These are phyloP conservation scores for Umbilicaria muhlenbergii DNA, from an alignment of 495 filamentous ascomycete genomes.

Conservation along the genomic window DNA sequence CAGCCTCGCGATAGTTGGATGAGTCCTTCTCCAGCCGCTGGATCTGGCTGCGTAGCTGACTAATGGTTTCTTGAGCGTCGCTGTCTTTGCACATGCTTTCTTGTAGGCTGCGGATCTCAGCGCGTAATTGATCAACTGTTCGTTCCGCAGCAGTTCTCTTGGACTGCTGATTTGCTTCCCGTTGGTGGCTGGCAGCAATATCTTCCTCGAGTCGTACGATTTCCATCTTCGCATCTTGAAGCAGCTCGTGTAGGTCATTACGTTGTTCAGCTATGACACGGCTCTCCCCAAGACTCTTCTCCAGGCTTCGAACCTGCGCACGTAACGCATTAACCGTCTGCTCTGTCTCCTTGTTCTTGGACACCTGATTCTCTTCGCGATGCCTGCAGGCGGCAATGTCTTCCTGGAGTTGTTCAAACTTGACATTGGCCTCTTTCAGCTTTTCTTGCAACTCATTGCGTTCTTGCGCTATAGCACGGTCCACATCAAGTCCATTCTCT, in stretches of 20 bases:
- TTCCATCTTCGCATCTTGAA: conserved; percentile 39
- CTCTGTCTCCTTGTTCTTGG: conserved; percentile 14
- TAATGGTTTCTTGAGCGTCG: conserved; percentile 5
- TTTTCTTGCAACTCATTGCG: conserved; percentile 15
- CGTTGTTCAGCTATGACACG: conserved; percentile 40
- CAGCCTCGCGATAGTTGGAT: too few relatives aligned
- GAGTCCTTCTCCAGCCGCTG: conserved; percentile 6
- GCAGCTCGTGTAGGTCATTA: conserved; percentile 46
- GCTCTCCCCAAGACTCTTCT: conserved; percentile 15
- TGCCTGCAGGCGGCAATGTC: conserved; percentile 15
- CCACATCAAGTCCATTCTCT: conserved; percentile 17
- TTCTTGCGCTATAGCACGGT: conserved; percentile 6
- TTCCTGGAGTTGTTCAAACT: conserved; percentile 11
- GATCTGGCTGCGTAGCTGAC: conserved; percentile 19
- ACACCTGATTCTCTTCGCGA: conserved; percentile 16
- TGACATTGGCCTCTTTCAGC: too few relatives aligned
- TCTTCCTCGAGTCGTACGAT: conserved; percentile 16
- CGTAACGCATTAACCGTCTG: conserved; percentile 15
- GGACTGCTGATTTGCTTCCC: conserved; percentile 16
- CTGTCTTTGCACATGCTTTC: too few relatives aligned
- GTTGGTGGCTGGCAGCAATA: conserved; percentile 12
- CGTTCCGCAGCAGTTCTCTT: conserved; percentile 15
- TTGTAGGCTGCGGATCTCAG: too few relatives aligned
- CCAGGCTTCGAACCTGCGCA: conserved; percentile 17
- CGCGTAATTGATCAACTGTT: too few relatives aligned